Conservation (phyloP, 805 yeast genomes). For the Cyberlindnera veronae region DNA sequence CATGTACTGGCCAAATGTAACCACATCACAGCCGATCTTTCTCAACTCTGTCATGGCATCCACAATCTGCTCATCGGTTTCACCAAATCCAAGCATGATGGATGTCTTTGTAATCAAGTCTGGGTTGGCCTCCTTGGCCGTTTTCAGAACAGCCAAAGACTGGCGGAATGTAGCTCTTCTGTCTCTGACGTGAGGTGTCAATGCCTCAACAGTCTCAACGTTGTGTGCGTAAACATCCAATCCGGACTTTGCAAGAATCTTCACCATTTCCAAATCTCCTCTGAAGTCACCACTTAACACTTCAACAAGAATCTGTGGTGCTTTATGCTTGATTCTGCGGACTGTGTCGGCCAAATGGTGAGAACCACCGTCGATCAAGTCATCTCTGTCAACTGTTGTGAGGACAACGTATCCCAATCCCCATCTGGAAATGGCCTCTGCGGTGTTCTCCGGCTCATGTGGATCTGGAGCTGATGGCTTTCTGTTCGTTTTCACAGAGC, state of each 20-base stretch:
- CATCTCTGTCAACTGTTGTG: conserved; percentile 97
- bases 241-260: conserved; percentile 77
- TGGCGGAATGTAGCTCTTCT: conserved; percentile 95
- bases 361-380: conserved; percentile 89
- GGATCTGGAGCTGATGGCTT: conserved; percentile 89
- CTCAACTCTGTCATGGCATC: conserved; percentile 76
- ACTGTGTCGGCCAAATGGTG: conserved; percentile 89
- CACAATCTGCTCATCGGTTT: conserved; percentile 83
- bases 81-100: conserved; percentile 95
- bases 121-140: conserved; percentile 78
- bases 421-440: conserved; percentile 96
- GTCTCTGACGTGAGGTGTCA: conserved; percentile 94
- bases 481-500: conserved; percentile 93
- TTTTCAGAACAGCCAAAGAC: conserved; percentile 68
- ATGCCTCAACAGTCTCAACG: conserved; percentile 90
- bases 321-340: conserved; percentile 72
- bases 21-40: conserved; percentile 79
- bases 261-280: conserved; percentile 82
- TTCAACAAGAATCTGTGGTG: conserved; percentile 90
- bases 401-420: conserved; percentile 96
- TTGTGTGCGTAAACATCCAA: conserved; percentile 97
- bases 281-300: conserved; percentile 93
- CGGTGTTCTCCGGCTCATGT: conserved; percentile 95
- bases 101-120: conserved; percentile 87
- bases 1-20: conserved; percentile 98